Evolutionary conservation across 768 basidiomycete species (phyloP).

Genomic region (Boletus eberwhitei): DNA sequence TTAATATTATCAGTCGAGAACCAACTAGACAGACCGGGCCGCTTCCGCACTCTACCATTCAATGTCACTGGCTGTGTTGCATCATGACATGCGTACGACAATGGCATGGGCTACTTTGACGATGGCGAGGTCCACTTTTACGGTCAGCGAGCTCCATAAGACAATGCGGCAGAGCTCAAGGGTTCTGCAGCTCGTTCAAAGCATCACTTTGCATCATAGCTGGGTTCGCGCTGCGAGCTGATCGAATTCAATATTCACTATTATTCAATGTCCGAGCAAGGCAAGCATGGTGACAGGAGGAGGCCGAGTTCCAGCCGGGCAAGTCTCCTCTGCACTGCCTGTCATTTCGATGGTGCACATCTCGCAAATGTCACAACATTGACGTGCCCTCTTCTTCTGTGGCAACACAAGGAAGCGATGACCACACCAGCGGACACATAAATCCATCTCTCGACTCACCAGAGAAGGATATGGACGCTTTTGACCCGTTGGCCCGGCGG

Average conservation of each 20-base stretch:
- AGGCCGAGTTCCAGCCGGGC: not conserved
- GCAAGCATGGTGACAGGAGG: not conserved
- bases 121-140: not conserved
- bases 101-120: not conserved
- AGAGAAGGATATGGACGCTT: not conserved
- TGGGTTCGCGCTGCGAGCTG: not conserved
- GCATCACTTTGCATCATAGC: not conserved
- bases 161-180: not conserved
- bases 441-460: not conserved
- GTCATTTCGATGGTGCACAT: not conserved
- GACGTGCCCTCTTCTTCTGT: slow-evolving; percentile 1
- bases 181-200: not conserved
- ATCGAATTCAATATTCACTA: not conserved
- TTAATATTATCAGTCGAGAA: slow-evolving; percentile 12
- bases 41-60: not conserved
- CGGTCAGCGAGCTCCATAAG: not conserved
- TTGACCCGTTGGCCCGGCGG: slow-evolving; percentile 9
- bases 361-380: not conserved
- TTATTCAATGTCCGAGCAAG: slow-evolving; percentile 3
- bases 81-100: slow-evolving; percentile 4
- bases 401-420: not conserved
- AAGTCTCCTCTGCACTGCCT: not conserved
- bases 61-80: slow-evolving; percentile 1
- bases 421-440: not conserved
- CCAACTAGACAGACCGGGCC: slow-evolving; percentile 1